Conservation (phyloP, 2,329 filamentous ascomycete species). For the Apiospora phragmitis region DNA sequence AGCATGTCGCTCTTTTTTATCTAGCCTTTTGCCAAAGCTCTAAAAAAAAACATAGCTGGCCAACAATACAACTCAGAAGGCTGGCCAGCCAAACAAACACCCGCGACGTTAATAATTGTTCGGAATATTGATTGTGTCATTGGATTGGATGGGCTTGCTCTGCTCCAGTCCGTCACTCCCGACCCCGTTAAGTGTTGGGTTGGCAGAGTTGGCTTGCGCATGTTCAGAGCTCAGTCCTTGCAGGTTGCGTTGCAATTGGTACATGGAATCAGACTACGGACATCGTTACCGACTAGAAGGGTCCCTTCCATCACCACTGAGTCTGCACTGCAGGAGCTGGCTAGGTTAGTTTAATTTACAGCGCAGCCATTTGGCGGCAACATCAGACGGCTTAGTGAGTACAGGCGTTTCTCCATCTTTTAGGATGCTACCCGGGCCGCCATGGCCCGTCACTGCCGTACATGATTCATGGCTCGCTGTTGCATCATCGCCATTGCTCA, state of each 20-base stretch:
- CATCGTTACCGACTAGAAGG: neutral
- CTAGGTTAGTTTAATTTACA: neutral
- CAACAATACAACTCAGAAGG: neutral
- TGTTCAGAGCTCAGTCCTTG: neutral
- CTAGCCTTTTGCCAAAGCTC: neutral
- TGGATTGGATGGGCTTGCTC: neutral
- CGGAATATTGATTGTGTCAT: neutral
- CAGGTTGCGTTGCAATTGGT: conserved; percentile 3
- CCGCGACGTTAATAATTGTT: neutral
- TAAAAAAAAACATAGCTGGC: neutral
- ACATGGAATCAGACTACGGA: neutral
- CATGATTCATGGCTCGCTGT: neutral
- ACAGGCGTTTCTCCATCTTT: neutral
- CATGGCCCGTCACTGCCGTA: neutral
- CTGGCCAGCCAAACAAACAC: neutral
- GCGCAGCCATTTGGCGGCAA: too few species aligned
- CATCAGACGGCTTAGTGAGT: neutral
- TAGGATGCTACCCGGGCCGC: neutral
- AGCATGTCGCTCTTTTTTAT: neutral
- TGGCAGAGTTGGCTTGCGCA: neutral
- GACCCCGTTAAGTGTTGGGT: neutral
- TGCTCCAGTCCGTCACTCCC: neutral
- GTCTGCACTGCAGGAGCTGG: neutral
- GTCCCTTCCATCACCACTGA: neutral
- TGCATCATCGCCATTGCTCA: neutral